phyloP scores from a whole-genome alignment of 495 filamentous ascomycete genomes.

The Daldinia childiae region DNA sequence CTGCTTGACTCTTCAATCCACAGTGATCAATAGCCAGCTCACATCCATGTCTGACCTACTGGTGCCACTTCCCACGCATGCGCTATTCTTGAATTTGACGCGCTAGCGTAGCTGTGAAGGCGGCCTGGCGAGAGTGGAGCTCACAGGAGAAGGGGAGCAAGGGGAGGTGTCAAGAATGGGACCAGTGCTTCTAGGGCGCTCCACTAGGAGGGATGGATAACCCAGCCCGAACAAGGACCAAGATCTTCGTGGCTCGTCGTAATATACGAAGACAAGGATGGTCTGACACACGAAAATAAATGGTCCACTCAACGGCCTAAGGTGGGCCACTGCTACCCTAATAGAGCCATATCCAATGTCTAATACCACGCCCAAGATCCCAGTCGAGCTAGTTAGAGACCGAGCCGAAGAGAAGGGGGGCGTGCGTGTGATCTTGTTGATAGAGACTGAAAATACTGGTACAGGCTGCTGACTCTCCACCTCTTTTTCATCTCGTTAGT shows the following conservation, averaged over 20 bases:
- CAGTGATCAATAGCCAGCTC: constrained; percentile 46
- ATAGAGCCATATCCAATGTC: constrained; percentile 47
- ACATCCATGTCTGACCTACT: constrained; percentile 46
- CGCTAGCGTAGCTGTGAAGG: constrained; percentile 48
- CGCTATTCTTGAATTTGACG: constrained; percentile 50
- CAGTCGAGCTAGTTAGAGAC: constrained; percentile 35
- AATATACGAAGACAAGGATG: constrained; percentile 51
- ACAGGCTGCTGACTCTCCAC: constrained; percentile 43
- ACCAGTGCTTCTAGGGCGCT: constrained; percentile 47
- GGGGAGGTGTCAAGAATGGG: constrained; percentile 45
- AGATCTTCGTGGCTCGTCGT: constrained; percentile 49
- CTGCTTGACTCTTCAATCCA: constrained; percentile 42
- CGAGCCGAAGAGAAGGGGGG: constrained; percentile 36
- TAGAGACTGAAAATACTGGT: constrained; percentile 33
- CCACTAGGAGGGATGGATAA: constrained; percentile 42
- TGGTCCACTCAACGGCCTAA: constrained; percentile 47
- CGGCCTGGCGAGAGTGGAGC: constrained; percentile 44
- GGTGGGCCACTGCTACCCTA: constrained; percentile 43
- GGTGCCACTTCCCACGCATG: constrained; percentile 46
- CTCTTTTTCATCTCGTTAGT: constrained; percentile 43
- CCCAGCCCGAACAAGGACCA: constrained; percentile 41
- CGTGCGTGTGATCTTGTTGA: constrained; percentile 44
- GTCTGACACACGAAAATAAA: constrained; percentile 55
- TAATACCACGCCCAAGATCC: constrained; percentile 45
- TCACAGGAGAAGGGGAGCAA: constrained; percentile 29